Percentiles rank a stretch among this genome's conserved stretches.
Conservation (phyloP, 2,329 filamentous ascomycete species). For the Trichoderma atrobrunneum region DNA sequence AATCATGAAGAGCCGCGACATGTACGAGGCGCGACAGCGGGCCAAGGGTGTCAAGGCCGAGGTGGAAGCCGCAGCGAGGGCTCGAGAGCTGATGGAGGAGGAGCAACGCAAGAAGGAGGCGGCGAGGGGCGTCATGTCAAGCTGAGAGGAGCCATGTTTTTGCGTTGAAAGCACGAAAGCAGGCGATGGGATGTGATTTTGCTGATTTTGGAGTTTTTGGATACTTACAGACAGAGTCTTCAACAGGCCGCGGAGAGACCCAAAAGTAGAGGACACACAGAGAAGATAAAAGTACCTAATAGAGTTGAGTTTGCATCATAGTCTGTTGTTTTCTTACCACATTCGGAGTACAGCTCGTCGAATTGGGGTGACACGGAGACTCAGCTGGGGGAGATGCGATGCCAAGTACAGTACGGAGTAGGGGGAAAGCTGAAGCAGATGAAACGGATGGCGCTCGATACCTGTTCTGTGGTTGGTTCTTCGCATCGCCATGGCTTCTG, state of each 20-base stretch:
- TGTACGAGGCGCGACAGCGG: constrained; percentile 89
- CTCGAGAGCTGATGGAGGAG: constrained; percentile 61
- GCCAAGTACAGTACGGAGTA: neutral
- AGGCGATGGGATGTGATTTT: neutral
- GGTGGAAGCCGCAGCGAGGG: constrained; percentile 64
- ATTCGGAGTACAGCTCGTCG: neutral
- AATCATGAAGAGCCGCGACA: constrained; percentile 80
- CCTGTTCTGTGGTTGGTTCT: neutral
- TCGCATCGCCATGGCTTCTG: neutral
- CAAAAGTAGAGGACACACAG: neutral
- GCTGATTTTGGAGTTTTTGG: neutral
- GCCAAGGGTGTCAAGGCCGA: constrained; percentile 85
- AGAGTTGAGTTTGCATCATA: neutral
- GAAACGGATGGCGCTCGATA: neutral
- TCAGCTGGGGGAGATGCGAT: neutral
- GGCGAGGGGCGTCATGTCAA: constrained; percentile 5
- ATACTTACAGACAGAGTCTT: constrained; percentile 8
- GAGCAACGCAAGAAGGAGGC: constrained; percentile 46
- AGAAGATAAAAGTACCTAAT: neutral
- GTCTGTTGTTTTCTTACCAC: neutral
- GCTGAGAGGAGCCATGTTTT: neutral
- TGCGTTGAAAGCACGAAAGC: neutral
- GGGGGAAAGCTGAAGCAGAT: neutral
- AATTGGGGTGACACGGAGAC: neutral
- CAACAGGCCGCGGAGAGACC: constrained; percentile 6